Conservation (phyloP, 2,329 filamentous ascomycete species). For the Tolypocladium album region DNA sequence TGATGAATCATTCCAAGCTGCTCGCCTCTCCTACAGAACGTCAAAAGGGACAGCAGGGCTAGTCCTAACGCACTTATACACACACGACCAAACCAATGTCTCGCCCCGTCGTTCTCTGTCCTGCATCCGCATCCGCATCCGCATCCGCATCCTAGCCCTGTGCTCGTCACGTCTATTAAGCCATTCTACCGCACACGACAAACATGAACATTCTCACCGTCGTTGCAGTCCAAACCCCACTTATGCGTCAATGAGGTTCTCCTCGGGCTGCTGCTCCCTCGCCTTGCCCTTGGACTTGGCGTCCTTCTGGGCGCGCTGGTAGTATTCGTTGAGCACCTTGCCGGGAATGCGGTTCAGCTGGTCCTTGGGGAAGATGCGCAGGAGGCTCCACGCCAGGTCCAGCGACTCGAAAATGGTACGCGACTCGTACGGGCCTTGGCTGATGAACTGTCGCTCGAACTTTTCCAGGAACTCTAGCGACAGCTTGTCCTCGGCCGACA, state of each 20-base stretch:
- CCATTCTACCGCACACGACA: background rate
- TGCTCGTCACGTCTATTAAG: constrained; percentile 1
- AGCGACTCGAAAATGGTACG: constrained; percentile 87
- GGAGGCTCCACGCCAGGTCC: constrained; percentile 90
- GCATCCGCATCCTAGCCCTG: background rate
- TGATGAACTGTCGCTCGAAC: constrained; percentile 92
- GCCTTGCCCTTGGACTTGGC: constrained; percentile 53
- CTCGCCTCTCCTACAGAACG: background rate
- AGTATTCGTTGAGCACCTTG: constrained; percentile 76
- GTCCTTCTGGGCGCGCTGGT: constrained; percentile 55
- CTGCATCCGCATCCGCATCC: background rate
- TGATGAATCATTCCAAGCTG: background rate
- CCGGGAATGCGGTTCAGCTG: constrained; percentile 88
- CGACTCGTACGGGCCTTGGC: constrained; percentile 84
- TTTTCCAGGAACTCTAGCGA: constrained; percentile 97
- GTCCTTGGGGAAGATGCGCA: constrained; percentile 97
- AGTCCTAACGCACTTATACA: constrained; percentile 1
- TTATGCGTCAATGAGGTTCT: constrained; percentile 52
- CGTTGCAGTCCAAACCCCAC: background rate
- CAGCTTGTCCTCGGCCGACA: constrained; percentile 93
- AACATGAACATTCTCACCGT: background rate
- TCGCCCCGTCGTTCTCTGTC: background rate
- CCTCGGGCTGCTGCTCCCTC: constrained; percentile 37
- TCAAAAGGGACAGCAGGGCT: background rate
- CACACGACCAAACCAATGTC: background rate